Percentiles rank a stretch among this genome's conserved stretches.
Evolutionary conservation across 2,329 filamentous ascomycete species (phyloP).

Genomic region (Akanthomyces uredinophilus): DNA sequence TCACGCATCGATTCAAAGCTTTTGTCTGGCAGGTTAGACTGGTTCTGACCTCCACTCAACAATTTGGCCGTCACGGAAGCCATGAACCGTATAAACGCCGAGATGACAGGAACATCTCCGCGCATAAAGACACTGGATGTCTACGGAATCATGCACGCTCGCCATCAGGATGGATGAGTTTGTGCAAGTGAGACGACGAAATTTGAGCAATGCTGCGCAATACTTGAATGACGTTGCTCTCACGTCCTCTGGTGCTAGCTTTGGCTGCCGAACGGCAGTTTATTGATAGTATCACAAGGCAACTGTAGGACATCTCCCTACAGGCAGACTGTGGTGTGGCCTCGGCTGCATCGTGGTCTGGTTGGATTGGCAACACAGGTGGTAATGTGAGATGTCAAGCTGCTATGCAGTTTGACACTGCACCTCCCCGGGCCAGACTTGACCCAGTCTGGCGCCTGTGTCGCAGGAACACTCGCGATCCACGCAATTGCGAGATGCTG

Average conservation of each 20-base stretch:
- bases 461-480: constrained; percentile 3
- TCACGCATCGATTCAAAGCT: constrained; percentile 8
- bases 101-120: constrained; percentile 37
- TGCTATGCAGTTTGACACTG: background rate
- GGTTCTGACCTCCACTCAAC: constrained; percentile 27
- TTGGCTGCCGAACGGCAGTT: background rate
- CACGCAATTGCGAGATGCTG: constrained; percentile 6
- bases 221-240: background rate
- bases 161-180: constrained; percentile 14
- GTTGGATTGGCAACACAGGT: constrained; percentile 12
- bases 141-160: constrained; percentile 31
- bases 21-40: constrained; percentile 1
- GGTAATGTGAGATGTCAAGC: constrained; percentile 25
- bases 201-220: constrained; percentile 5
- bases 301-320: constrained; percentile 17
- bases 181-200: constrained; percentile 1
- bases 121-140: constrained; percentile 41
- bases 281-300: background rate
- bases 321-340: background rate
- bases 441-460: constrained; percentile 6
- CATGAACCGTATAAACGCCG: constrained; percentile 32
- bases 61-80: constrained; percentile 27
- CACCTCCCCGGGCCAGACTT: constrained; percentile 2
- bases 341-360: background rate
- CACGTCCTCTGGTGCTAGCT: background rate